These are phyloP conservation scores for Podosphaera aphanis DNA, from an alignment of 2,329 filamentous ascomycete species.

Conservation along the genomic window DNA sequence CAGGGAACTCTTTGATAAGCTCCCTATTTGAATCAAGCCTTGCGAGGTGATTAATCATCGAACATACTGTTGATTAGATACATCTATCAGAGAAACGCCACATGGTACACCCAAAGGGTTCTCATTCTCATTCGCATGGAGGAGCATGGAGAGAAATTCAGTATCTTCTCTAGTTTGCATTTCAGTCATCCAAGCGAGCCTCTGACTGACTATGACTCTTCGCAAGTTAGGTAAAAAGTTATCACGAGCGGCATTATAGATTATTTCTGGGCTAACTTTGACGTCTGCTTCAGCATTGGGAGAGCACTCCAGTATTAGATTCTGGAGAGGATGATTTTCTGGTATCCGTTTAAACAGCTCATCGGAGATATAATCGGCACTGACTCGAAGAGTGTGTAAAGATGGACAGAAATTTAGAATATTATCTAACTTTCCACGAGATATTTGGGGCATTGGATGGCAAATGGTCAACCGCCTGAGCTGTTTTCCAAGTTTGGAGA, in stretches of 20 bases:
- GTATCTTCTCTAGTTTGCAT: conserved; percentile 7
- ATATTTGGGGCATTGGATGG: conserved; percentile 14
- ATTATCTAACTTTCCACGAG: conserved; percentile 8
- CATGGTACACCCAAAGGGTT: conserved; percentile 9
- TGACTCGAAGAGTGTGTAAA: conserved; percentile 12
- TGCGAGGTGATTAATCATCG: background rate
- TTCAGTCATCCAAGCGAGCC: conserved; percentile 14
- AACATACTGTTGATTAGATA: background rate
- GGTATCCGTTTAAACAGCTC: conserved; percentile 7
- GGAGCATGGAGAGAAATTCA: conserved; percentile 10
- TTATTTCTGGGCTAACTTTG: conserved; percentile 5
- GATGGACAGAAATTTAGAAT: conserved; percentile 10
- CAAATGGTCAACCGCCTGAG: conserved; percentile 15
- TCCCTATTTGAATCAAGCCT: background rate
- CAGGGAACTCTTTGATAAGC: too few relatives aligned
- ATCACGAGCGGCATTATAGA: conserved; percentile 14
- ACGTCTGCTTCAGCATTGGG: conserved; percentile 11
- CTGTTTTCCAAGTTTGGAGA: conserved; percentile 10
- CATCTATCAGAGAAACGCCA: conserved; percentile 6
- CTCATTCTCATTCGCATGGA: conserved; percentile 13
- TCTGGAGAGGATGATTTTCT: conserved; percentile 9
- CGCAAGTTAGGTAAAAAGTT: conserved; percentile 11
- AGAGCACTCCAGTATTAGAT: conserved; percentile 16
- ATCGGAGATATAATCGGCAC: conserved; percentile 15
- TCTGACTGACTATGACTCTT: conserved; percentile 13